Base-by-base conservation (phyloP, 352 stramenopile species). In the Globisporangium apiculatum region DNA sequence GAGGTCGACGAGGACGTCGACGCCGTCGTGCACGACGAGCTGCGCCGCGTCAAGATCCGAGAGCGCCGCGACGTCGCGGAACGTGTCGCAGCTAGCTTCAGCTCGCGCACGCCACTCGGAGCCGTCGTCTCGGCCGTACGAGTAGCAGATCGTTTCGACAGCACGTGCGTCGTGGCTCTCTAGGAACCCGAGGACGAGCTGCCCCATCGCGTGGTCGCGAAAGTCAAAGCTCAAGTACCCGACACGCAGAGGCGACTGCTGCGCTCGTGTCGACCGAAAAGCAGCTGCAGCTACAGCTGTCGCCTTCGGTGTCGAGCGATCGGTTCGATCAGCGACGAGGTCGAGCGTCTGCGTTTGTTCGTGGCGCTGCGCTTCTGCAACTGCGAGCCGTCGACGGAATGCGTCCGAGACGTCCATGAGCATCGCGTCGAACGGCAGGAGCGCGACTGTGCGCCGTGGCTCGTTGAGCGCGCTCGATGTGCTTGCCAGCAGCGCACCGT, bases 141-240 rank as follows among this genome's bases (percentile, higher is more conserved):
- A 89, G 57, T 91, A 93, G 62, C 78, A 87, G 58, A 68, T 74
- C 1, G 71, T 71, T 7, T 87, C 60, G 18, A 95, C 65, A 15
- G 47, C 42, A 2, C 40, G 37, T n/a, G 50, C 40, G 43, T 93
- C 52, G 59, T 97, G 90, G 9, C 81, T 61, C 18, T 94, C 76
- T 9, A 97, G 60, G 5, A 97, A 59, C 1, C 90, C 88, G 3
- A 89, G 55, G 14, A 84, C 97, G 18, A 98, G 69, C 45, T 96
- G 87, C 2, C 87, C 92, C 89, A 98, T 98, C 7, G 92, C 87
- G 58, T 98, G 91, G 61, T 98, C 93, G 0, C 85, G 78, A 55
- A 98, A 96, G 70, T 98, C 86, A 45, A 78, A 93, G 59, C 86
- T 94, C 17, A 97, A 41, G 56, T 98, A 94, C 10, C 89, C 92